Evolutionary conservation across 2,329 filamentous ascomycete genomes (phyloP).

Genomic region (Clonostachys byssicola): DNA sequence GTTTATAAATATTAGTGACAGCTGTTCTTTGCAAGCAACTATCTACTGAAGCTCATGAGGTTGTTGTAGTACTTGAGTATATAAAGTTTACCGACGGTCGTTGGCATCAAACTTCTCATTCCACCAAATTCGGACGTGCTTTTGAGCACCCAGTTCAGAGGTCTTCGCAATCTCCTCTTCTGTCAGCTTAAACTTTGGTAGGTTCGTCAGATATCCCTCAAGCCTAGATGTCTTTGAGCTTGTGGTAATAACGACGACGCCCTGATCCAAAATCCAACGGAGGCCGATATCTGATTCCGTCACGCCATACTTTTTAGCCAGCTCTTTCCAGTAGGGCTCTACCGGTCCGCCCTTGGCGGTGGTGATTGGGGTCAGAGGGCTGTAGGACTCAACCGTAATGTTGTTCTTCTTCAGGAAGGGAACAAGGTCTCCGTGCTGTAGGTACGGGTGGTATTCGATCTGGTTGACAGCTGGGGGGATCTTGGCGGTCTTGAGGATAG

Average conservation of each 20-base stretch:
- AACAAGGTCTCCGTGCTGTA: constrained; percentile 57
- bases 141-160: constrained; percentile 47
- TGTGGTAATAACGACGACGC: constrained; percentile 54
- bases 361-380: constrained; percentile 46
- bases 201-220: constrained; percentile 45
- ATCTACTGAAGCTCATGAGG: no score
- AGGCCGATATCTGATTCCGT: constrained; percentile 51
- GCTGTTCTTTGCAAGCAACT: no score
- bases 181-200: constrained; percentile 54
- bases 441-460: constrained; percentile 76
- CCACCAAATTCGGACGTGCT: constrained; percentile 61
- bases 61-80: no score
- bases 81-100: constrained; percentile 30
- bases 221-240: constrained; percentile 54
- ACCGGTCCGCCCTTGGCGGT: constrained; percentile 46
- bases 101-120: constrained; percentile 41
- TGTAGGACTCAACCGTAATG: constrained; percentile 54
- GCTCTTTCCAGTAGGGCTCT: constrained; percentile 39
- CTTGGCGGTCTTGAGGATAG: constrained; percentile 53
- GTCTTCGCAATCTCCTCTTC: constrained; percentile 54
- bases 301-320: constrained; percentile 58
- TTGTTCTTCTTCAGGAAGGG: constrained; percentile 51
- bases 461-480: constrained; percentile 70
- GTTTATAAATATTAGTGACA: no score
- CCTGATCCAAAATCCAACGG: constrained; percentile 58